These are phyloP conservation scores for Karstenula rhodostoma DNA, from an alignment of 2,329 filamentous ascomycete genomes.

Conservation along the genomic window DNA sequence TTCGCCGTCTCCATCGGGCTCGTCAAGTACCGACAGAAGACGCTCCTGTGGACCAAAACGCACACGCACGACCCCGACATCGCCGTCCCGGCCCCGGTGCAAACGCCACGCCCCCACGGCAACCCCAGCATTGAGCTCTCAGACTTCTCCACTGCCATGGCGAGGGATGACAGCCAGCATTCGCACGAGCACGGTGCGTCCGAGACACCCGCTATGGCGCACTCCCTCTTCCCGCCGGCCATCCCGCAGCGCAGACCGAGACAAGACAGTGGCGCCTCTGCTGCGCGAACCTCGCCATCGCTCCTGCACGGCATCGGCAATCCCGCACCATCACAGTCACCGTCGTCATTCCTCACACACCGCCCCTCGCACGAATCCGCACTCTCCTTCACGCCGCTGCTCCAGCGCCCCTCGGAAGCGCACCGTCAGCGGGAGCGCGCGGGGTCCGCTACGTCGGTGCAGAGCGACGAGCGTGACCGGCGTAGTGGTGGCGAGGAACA, in stretches of 20 bases:
- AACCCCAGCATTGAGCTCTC: conserved; percentile 27
- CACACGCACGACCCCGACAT: conserved; percentile 20
- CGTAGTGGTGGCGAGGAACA: conserved; percentile 13
- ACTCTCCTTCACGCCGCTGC: conserved; percentile 10
- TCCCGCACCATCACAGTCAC: neutral
- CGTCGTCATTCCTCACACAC: neutral
- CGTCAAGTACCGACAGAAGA: conserved; percentile 33
- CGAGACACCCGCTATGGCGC: conserved; percentile 31
- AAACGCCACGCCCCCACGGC: neutral
- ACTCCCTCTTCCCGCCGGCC: conserved; percentile 30
- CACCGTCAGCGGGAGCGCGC: conserved; percentile 12
- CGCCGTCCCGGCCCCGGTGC: neutral
- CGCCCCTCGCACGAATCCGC: conserved; percentile 3
- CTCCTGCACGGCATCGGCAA: neutral
- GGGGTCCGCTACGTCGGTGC: conserved; percentile 5
- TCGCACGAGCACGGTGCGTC: neutral
- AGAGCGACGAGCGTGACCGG: conserved; percentile 8
- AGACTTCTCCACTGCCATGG: conserved; percentile 18
- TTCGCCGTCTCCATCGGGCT: conserved; percentile 23
- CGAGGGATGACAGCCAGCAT: conserved; percentile 6
- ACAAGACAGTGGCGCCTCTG: conserved; percentile 24
- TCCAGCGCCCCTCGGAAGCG: conserved; percentile 21
- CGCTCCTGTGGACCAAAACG: conserved; percentile 31
- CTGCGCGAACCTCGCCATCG: conserved; percentile 3
- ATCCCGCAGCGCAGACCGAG: conserved; percentile 20